Evolutionary conservation across 2,329 filamentous ascomycete species (phyloP).

Genomic region (Fusarium redolens): DNA sequence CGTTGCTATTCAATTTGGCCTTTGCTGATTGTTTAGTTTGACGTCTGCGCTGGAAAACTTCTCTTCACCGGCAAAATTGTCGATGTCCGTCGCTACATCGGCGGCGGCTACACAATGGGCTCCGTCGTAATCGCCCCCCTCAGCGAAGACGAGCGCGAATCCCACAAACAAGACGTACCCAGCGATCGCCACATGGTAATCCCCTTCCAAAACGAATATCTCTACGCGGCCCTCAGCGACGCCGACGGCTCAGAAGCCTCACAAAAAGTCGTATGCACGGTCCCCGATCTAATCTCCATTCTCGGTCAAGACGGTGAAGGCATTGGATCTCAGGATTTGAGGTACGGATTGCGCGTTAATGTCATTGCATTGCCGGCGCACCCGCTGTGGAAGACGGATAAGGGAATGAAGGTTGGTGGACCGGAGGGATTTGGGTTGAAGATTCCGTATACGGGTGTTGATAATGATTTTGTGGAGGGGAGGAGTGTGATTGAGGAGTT

Average conservation of each 20-base stretch:
- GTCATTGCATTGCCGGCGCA: constrained; percentile 63
- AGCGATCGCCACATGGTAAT: constrained; percentile 51
- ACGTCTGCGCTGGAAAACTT: constrained; percentile 49
- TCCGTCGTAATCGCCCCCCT: constrained; percentile 51
- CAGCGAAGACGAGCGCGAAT: constrained; percentile 46
- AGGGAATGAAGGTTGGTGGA: constrained; percentile 50
- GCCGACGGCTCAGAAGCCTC: constrained; percentile 45
- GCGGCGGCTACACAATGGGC: constrained; percentile 56
- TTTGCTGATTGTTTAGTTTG: constrained; percentile 25
- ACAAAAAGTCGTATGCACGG: constrained; percentile 50
- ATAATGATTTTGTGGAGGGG: constrained; percentile 56
- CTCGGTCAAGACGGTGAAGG: constrained; percentile 59
- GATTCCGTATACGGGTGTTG: constrained; percentile 45
- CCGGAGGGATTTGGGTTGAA: constrained; percentile 50
- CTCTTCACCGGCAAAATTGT: constrained; percentile 56
- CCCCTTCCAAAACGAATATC: constrained; percentile 57
- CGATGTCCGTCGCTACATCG: constrained; percentile 53
- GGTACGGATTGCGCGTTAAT: constrained; percentile 62
- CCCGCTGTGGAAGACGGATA: constrained; percentile 59
- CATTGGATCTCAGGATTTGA: constrained; percentile 61
- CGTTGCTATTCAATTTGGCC: fast-evolving
- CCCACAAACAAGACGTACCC: constrained; percentile 18
- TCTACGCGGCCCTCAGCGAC: constrained; percentile 52
- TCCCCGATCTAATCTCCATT: constrained; percentile 53
- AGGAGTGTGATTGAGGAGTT: constrained; percentile 64